A percentile compares a stretch with the other conserved stretches of the same genome.
Conservation (phyloP, 2,329 filamentous ascomycete genomes). For the Neofusicoccum laricinum region DNA sequence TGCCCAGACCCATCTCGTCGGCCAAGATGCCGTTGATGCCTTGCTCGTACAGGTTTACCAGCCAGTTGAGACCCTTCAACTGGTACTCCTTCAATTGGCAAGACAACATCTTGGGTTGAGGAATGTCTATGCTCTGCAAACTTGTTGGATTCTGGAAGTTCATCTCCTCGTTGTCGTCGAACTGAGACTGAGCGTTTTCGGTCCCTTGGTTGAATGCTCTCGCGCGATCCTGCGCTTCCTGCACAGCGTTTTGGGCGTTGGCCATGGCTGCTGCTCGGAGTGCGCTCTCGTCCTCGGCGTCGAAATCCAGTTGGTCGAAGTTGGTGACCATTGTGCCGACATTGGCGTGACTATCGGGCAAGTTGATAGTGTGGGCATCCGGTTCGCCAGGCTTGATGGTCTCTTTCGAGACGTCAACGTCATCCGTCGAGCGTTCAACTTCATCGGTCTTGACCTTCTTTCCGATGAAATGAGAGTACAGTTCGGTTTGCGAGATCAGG, state of each 20-base stretch:
- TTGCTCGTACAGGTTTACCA: slow-evolving; percentile 98
- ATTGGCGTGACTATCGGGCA: slow-evolving; percentile 48
- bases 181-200: slow-evolving; percentile 60
- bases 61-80: slow-evolving; percentile 98
- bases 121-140: slow-evolving; percentile 87
- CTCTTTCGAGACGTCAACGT: slow-evolving; percentile 57
- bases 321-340: slow-evolving; percentile 75
- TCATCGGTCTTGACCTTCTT: slow-evolving; percentile 99
- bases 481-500: slow-evolving; percentile 95
- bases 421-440: slow-evolving; percentile 85
- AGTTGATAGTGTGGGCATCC: slow-evolving; percentile 45
- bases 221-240: slow-evolving; percentile 89
- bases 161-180: slow-evolving; percentile 95
- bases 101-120: slow-evolving; percentile 89
- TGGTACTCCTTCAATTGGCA: slow-evolving; percentile 98
- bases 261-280: slow-evolving; percentile 84
- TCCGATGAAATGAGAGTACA: slow-evolving; percentile 99
- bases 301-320: slow-evolving; percentile 93
- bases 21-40: slow-evolving; percentile 99
- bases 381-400: slow-evolving; percentile 38
- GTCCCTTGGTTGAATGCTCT: slow-evolving; percentile 80
- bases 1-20: slow-evolving; percentile 99
- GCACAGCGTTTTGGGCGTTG: slow-evolving; percentile 93
- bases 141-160: slow-evolving; percentile 99
- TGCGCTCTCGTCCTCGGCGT: slow-evolving; percentile 84